Conservation (phyloP, 768 basidiomycete species). For the Boletus coccyginus region DNA sequence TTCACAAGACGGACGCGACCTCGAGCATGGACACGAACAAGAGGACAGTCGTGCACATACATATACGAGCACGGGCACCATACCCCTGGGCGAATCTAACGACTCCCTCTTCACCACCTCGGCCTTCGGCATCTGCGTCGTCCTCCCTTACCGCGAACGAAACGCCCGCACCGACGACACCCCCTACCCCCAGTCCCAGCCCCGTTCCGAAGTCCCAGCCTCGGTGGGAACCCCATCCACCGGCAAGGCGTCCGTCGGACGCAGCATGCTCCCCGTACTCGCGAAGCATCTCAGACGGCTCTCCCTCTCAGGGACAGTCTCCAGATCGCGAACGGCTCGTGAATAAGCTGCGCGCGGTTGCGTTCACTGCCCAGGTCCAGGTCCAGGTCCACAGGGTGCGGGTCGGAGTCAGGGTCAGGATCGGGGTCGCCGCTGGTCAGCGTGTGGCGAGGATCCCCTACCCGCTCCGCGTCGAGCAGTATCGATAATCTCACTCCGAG, state of each 20-base stretch:
- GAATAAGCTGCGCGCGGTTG: conserved; percentile 23
- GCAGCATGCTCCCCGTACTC: conserved; percentile 31
- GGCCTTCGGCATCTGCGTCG: conserved; percentile 7
- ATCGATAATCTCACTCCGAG: conserved; percentile 14
- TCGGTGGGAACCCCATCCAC: conserved; percentile 1
- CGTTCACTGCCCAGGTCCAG: conserved; percentile 16
- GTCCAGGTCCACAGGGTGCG: neutral
- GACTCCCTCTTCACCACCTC: conserved; percentile 31
- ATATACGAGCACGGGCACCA: neutral
- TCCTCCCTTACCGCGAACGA: conserved; percentile 23
- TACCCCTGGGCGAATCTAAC: conserved; percentile 24
- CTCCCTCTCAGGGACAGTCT: conserved; percentile 14
- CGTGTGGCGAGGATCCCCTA: conserved; percentile 18
- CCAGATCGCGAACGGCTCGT: conserved; percentile 24
- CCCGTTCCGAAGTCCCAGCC: neutral
- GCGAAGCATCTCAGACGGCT: conserved; percentile 26
- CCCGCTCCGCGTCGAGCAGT: conserved; percentile 14
- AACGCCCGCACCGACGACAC: conserved; percentile 24
- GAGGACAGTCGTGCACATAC: neutral
- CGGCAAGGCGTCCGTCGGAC: conserved; percentile 11
- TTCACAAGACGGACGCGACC: neutral
- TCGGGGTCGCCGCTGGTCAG: conserved; percentile 5
- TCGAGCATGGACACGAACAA: neutral
- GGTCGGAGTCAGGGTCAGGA: neutral
- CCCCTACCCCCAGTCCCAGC: conserved; percentile 22